Evolutionary conservation across 768 basidiomycete species (phyloP).

Genomic region (Clathrus columnatus): DNA sequence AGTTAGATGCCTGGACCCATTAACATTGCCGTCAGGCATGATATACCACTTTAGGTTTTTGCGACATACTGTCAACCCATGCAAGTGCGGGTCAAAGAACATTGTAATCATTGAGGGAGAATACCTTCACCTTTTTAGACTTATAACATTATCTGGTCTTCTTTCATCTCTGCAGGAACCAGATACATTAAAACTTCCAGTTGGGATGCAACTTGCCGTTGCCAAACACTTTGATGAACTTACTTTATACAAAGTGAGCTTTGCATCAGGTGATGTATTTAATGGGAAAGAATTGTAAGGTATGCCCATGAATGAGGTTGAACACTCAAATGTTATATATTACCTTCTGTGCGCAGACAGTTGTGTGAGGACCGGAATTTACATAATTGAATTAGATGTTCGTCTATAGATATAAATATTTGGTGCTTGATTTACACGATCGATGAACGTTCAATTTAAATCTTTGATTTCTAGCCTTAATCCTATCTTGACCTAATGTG

Average conservation of each 20-base stretch:
- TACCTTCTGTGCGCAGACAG: background rate
- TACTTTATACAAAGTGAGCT: conserved; percentile 3
- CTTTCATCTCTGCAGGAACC: conserved; percentile 27
- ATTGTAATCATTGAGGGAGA: background rate
- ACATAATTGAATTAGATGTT: too few species aligned
- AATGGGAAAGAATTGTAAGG: conserved; percentile 3
- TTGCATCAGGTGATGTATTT: conserved; percentile 3
- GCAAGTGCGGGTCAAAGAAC: background rate
- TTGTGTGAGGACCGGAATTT: background rate
- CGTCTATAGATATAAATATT: too few species aligned
- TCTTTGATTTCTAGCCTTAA: too few species aligned
- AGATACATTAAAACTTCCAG: conserved; percentile 29
- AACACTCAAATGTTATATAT: background rate
- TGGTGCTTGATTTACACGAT: too few species aligned
- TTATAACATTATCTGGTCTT: conserved; percentile 34
- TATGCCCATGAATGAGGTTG: background rate
- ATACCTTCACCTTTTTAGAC: conserved; percentile 19
- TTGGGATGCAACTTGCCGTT: conserved; percentile 38
- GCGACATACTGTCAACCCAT: too few species aligned
- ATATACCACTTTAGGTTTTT: too few species aligned
- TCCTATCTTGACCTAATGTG: too few species aligned
- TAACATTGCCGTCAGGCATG: too few species aligned
- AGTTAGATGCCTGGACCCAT: too few species aligned
- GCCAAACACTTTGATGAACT: conserved; percentile 16
- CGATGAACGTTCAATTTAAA: too few species aligned